Conservation (phyloP, 2,329 filamentous ascomycete genomes). For the Fusarium humuli region DNA sequence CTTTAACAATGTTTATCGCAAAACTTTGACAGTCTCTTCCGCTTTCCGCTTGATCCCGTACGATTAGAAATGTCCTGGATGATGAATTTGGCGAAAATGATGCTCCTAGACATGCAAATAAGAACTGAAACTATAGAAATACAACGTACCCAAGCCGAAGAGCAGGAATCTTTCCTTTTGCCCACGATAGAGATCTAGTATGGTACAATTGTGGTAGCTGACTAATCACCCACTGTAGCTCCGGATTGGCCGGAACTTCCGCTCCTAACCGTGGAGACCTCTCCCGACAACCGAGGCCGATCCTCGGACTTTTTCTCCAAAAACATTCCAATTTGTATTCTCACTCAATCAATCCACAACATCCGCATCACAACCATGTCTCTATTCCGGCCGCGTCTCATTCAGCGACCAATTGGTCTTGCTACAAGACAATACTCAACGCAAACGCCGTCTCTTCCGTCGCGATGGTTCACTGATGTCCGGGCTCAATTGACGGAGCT, state of each 20-base stretch:
- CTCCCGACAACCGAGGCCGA: constrained; percentile 1
- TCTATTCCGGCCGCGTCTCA: neutral
- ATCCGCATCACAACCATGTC: neutral
- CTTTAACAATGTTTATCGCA: too few relatives aligned
- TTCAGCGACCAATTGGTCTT: neutral
- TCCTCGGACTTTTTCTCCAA: neutral
- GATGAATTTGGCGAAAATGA: too few relatives aligned
- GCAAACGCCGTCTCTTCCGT: neutral
- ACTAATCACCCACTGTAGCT: accelerated
- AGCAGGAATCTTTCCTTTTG: too few relatives aligned
- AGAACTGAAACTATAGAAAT: too few relatives aligned
- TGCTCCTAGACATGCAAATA: too few relatives aligned
- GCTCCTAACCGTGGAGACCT: neutral
- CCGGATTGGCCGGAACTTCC: neutral
- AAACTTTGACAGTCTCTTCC: too few relatives aligned
- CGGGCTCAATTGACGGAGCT: constrained; percentile 8
- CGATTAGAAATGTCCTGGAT: too few relatives aligned
- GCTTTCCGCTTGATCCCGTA: too few relatives aligned
- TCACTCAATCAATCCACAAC: neutral
- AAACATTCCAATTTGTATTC: neutral
- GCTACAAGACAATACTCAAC: neutral
- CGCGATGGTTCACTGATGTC: constrained; percentile 33
- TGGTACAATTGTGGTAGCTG: neutral
- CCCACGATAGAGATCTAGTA: too few relatives aligned
- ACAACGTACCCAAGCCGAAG: too few relatives aligned